Conservation (phyloP, 306 rosid species). For the Rosa persica region DNA sequence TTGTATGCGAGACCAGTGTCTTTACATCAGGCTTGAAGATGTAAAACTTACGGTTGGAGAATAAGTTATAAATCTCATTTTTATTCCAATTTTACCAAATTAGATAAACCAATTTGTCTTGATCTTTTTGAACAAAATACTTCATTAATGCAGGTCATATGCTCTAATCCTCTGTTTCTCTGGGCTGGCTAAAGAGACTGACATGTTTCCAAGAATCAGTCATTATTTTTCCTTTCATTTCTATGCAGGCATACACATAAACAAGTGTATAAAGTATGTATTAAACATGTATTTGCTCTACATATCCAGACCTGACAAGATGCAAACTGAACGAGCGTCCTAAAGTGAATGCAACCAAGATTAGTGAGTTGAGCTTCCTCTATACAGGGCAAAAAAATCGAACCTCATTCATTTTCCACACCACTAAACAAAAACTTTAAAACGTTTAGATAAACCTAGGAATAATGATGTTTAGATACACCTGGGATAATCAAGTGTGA, state of each 20-base stretch:
- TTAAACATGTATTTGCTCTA: neutral
- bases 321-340: neutral
- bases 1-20: too few relatives aligned
- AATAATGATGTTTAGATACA: neutral
- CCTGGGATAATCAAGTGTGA: neutral
- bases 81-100: neutral
- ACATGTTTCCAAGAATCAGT: neutral
- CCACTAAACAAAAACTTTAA: neutral
- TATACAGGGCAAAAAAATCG: neutral
- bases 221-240: neutral
- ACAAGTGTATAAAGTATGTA: neutral
- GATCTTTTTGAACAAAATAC: neutral
- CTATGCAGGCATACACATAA: neutral
- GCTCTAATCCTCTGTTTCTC: neutral
- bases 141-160: neutral
- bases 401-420: neutral
- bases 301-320: neutral
- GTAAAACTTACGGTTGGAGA: neutral
- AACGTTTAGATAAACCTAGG: neutral
- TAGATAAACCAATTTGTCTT: neutral
- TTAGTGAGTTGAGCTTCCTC: neutral
- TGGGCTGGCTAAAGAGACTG: neutral
- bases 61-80: neutral
- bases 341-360: neutral
- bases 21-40: neutral